phyloP scores from a whole-genome alignment of 2,329 filamentous ascomycete genomes.

The Calonectria naviculata region DNA sequence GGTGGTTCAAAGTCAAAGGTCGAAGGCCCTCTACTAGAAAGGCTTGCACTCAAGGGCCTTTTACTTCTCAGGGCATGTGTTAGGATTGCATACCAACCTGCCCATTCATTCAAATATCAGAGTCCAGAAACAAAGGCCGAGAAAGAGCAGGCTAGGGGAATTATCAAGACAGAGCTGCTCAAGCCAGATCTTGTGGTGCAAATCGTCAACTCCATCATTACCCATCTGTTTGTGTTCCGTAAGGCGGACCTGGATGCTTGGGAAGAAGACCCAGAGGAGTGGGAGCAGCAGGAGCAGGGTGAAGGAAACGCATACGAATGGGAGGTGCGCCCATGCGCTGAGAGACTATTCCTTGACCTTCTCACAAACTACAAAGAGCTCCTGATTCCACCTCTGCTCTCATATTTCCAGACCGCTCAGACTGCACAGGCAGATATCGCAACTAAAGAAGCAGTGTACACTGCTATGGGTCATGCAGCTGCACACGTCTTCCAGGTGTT shows the following conservation, averaged over 20 bases:
- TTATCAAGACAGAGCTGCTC: constrained; percentile 80
- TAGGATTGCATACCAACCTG: constrained; percentile 84
- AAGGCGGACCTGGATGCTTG: constrained; percentile 88
- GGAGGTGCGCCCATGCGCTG: constrained; percentile 90
- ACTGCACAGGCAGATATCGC: constrained; percentile 75
- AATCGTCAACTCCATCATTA: constrained; percentile 87
- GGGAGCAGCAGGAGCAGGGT: constrained; percentile 91
- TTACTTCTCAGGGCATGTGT: constrained; percentile 85
- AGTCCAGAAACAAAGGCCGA: constrained; percentile 80
- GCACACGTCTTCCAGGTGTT: constrained; percentile 78
- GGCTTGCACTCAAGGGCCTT: constrained; percentile 84
- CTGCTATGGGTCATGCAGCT: constrained; percentile 88
- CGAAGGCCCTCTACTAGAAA: constrained; percentile 77
- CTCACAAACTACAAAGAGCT: constrained; percentile 89
- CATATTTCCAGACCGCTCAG: constrained; percentile 84
- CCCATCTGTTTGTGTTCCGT: constrained; percentile 88
- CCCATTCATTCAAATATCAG: constrained; percentile 86
- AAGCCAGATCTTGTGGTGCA: constrained; percentile 81
- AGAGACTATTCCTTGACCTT: constrained; percentile 93
- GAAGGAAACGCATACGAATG: constrained; percentile 90
- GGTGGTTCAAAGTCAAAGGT: constrained; percentile 59
- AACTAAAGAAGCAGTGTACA: constrained; percentile 94
- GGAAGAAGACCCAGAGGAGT: constrained; percentile 95
- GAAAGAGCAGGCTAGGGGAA: constrained; percentile 74
- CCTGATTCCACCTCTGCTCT: constrained; percentile 81